Percentiles rank a stretch among this genome's conserved stretches.
Evolutionary conservation across 345 rosid species (phyloP).

Genomic region (Aquilaria sinensis): DNA sequence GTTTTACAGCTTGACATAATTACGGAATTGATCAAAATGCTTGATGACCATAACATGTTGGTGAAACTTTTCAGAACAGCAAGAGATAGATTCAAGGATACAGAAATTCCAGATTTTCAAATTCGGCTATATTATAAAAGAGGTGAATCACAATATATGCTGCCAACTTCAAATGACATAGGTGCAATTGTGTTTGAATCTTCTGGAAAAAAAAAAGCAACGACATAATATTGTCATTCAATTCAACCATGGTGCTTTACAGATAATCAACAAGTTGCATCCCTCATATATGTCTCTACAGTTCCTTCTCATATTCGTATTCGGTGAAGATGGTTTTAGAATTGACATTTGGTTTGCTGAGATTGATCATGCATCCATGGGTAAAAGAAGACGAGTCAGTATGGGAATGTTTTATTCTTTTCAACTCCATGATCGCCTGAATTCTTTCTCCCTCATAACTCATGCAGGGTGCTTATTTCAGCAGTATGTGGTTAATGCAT

Average conservation of each 20-base stretch:
- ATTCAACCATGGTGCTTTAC: neutral
- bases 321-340: constrained; percentile 6
- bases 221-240: neutral
- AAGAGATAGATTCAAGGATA: neutral
- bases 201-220: neutral
- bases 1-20: neutral
- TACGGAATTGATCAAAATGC: neutral
- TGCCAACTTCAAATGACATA: neutral
- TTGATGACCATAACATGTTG: neutral
- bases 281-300: constrained; percentile 8
- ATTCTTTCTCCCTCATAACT: neutral
- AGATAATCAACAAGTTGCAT: neutral
- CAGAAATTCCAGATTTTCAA: neutral
- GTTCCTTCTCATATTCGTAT: constrained; percentile 1
- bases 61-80: too few species aligned
- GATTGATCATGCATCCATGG: neutral
- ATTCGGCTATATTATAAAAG: neutral
- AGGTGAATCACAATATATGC: neutral
- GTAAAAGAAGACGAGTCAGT: neutral
- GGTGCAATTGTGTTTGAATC: constrained; percentile 1
- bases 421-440: neutral
- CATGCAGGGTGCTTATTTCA: constrained; percentile 1
- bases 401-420: neutral
- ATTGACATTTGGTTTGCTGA: neutral
- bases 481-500: constrained; percentile 4